These are phyloP conservation scores for Alternaria brassicae DNA, from an alignment of 2,329 filamentous ascomycete species.

Conservation along the genomic window DNA sequence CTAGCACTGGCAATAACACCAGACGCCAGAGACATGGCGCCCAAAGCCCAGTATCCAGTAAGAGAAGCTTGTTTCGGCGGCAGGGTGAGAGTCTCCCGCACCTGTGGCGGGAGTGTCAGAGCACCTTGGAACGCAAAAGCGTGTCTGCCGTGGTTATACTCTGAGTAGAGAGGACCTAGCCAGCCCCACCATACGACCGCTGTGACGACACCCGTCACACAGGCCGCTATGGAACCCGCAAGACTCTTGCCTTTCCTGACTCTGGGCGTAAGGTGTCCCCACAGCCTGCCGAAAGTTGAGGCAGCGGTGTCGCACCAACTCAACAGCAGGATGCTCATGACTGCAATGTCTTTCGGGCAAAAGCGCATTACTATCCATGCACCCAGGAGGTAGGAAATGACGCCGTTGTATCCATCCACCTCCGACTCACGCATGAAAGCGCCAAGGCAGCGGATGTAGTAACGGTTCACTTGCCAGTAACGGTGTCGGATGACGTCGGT, in stretches of 20 bases:
- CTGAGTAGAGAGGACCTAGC: slow-evolving; percentile 66
- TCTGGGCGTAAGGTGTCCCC: slow-evolving; percentile 85
- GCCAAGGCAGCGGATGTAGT: slow-evolving; percentile 85
- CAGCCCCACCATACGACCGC: slow-evolving; percentile 89
- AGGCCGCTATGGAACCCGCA: slow-evolving; percentile 86
- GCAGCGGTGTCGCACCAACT: slow-evolving; percentile 99
- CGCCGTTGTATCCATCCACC: slow-evolving; percentile 91
- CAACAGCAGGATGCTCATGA: slow-evolving; percentile 86
- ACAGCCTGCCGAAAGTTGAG: slow-evolving; percentile 89
- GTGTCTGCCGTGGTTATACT: slow-evolving; percentile 54
- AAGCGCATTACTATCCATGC: slow-evolving; percentile 85
- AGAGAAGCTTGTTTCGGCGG: slow-evolving; percentile 66
- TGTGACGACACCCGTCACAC: slow-evolving; percentile 79
- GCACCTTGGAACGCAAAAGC: slow-evolving; percentile 82
- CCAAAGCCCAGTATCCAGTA: slow-evolving; percentile 74
- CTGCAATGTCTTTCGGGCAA: slow-evolving; percentile 91
- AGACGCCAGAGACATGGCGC: slow-evolving; percentile 82
- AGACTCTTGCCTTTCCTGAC: slow-evolving; percentile 89
- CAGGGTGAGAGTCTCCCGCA: slow-evolving; percentile 68
- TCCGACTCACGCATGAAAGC: slow-evolving; percentile 97
- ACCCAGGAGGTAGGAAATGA: slow-evolving; percentile 94
- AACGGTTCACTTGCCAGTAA: slow-evolving; percentile 78
- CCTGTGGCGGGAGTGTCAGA: slow-evolving; percentile 70
- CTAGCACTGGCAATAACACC: slow-evolving; percentile 89
- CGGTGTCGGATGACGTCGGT: slow-evolving; percentile 84